Conservation (phyloP, 129 eudicot genomes). For the Scalesia atractyloides region DNA sequence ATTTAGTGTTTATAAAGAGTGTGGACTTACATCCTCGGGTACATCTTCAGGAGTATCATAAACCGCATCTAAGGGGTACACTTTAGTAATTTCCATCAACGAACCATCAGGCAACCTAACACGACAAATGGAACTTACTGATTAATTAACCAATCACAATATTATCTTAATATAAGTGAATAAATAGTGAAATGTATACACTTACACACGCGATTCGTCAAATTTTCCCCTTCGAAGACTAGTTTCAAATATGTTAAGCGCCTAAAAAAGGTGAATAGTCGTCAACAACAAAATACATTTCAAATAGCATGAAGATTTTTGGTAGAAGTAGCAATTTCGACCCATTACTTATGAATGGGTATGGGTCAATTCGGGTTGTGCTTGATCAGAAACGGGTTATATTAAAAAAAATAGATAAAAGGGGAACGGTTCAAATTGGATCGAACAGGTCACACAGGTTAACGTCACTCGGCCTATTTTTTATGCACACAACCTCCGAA, state of each 20-base stretch:
- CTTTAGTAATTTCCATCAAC: conserved; percentile 86
- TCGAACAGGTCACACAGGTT: not conserved
- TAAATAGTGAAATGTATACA: not conserved
- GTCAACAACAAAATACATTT: conserved; percentile 18
- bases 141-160: not conserved
- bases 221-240: conserved; percentile 93
- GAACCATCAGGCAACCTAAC: conserved; percentile 94
- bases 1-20: not conserved
- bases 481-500: not conserved
- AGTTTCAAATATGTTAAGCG: conserved; percentile 88
- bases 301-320: not conserved
- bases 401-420: not conserved
- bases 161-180: not conserved
- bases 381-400: not conserved
- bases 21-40: conserved; percentile 80
- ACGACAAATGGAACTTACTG: conserved; percentile 12
- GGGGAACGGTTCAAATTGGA: not conserved
- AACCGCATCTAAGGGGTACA: conserved; percentile 93
- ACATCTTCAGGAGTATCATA: conserved; percentile 89
- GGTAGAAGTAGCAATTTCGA: not conserved
- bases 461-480: not conserved
- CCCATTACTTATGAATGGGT: not conserved
- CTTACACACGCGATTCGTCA: conserved; percentile 91
- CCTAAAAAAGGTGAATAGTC: conserved; percentile 41
- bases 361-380: not conserved